Conservation (phyloP, 345 rosid genomes). For the Heritiera littoralis region DNA sequence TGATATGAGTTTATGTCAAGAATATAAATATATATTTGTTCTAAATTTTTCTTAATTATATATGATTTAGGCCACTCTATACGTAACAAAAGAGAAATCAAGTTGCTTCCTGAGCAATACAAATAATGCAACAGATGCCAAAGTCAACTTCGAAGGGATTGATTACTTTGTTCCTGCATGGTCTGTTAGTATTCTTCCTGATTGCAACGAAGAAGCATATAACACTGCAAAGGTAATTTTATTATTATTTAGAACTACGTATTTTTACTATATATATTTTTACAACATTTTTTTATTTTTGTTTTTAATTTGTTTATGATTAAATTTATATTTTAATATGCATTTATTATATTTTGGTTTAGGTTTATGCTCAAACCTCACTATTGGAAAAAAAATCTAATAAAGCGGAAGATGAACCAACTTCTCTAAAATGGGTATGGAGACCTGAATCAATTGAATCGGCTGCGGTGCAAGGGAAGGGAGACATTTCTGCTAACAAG, state of each 20-base stretch:
- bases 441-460: constrained; percentile 46
- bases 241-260: too few species aligned
- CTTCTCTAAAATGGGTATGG: constrained; percentile 56
- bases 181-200: constrained; percentile 77
- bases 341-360: not conserved
- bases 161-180: constrained; percentile 57
- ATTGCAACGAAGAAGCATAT: constrained; percentile 53
- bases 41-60: not conserved
- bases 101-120: constrained; percentile 59
- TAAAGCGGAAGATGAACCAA: constrained; percentile 34
- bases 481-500: constrained; percentile 28
- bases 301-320: too few species aligned
- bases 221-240: constrained; percentile 60
- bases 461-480: constrained; percentile 35
- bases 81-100: constrained; percentile 36
- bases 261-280: too few species aligned
- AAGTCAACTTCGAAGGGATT: constrained; percentile 47
- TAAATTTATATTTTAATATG: not conserved
- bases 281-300: too few species aligned
- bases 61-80: constrained; percentile 47
- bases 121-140: constrained; percentile 43
- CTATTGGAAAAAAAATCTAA: constrained; percentile 35
- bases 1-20: too few species aligned
- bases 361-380: constrained; percentile 58
- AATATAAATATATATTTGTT: not conserved